These are phyloP conservation scores for Cenchrus purpureus DNA, from an alignment of 176 grass and related monocot species.

Conservation along the genomic window DNA sequence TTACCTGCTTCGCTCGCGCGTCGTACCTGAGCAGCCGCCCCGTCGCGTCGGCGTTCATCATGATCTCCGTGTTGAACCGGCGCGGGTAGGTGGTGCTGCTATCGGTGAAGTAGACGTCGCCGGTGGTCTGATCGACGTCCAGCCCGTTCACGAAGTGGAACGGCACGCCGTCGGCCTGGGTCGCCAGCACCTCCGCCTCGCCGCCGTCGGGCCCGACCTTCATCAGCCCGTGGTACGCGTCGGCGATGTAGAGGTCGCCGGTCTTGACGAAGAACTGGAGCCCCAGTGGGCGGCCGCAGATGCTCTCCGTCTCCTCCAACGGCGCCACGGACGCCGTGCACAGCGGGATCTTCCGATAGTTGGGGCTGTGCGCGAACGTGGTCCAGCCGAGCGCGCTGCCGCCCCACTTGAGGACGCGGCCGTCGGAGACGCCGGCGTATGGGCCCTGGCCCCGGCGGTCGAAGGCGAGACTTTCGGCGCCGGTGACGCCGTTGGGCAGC, in stretches of 20 bases:
- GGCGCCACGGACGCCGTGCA: conserved; percentile 8
- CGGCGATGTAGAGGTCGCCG: conserved; percentile 67
- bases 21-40: conserved; percentile 59
- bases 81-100: conserved; percentile 52
- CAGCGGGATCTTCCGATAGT: not conserved
- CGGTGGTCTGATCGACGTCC: conserved; percentile 67
- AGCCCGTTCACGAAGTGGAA: conserved; percentile 67
- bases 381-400: conserved; percentile 42
- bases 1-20: conserved; percentile 13
- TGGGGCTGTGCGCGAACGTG: conserved; percentile 53
- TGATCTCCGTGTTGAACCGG: conserved; percentile 41
- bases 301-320: conserved; percentile 43
- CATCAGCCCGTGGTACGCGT: conserved; percentile 59
- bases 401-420: conserved; percentile 63
- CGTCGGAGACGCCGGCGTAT: conserved; percentile 71
- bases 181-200: conserved; percentile 38
- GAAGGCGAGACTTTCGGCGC: conserved; percentile 72
- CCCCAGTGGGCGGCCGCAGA: conserved; percentile 61
- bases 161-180: conserved; percentile 44
- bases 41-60: conserved; percentile 41
- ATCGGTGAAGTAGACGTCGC: conserved; percentile 67
- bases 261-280: conserved; percentile 55
- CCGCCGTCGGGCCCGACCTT: conserved; percentile 49
- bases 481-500: conserved; percentile 28
- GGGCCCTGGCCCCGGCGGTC: conserved; percentile 50